Evolutionary conservation across 768 basidiomycete genomes (phyloP).

Genomic region (Calvatia gigantea): DNA sequence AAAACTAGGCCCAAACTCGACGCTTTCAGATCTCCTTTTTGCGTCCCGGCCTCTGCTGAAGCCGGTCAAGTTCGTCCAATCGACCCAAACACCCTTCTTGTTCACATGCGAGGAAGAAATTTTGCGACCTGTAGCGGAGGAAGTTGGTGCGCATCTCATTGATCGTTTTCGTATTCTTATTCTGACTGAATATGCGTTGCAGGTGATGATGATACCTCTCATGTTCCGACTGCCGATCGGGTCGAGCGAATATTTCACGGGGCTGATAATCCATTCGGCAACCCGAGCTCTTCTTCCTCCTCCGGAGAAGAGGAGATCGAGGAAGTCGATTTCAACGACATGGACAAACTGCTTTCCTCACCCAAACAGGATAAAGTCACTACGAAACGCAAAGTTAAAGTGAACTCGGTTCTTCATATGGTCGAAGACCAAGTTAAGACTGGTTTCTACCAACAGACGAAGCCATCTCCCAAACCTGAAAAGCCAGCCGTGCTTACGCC

Average conservation of each 20-base stretch:
- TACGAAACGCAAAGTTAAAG: constrained; percentile 5
- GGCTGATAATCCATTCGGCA: constrained; percentile 14
- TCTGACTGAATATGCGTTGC: constrained; percentile 10
- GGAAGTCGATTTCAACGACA: constrained; percentile 66
- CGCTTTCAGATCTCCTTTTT: constrained; percentile 39
- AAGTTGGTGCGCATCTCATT: constrained; percentile 39
- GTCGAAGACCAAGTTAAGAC: constrained; percentile 10
- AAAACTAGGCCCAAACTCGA: constrained; percentile 2
- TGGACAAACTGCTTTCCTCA: constrained; percentile 43
- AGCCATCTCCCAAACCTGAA: neutral
- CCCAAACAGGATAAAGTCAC: constrained; percentile 17
- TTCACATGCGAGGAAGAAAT: constrained; percentile 60
- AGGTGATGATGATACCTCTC: constrained; percentile 49
- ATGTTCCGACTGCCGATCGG: constrained; percentile 68
- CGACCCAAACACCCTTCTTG: constrained; percentile 44
- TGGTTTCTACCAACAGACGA: neutral
- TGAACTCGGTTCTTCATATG: constrained; percentile 22
- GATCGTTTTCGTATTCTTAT: neutral
- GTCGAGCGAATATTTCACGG: constrained; percentile 62
- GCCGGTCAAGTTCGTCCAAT: constrained; percentile 70
- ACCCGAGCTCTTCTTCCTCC: constrained; percentile 20
- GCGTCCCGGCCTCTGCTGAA: constrained; percentile 57
- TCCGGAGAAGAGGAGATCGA: constrained; percentile 39
- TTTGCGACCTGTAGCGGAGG: constrained; percentile 48
- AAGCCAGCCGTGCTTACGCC: neutral